Conservation (phyloP, 305 asterid genomes). For the Fraxinus sp. region DNA sequence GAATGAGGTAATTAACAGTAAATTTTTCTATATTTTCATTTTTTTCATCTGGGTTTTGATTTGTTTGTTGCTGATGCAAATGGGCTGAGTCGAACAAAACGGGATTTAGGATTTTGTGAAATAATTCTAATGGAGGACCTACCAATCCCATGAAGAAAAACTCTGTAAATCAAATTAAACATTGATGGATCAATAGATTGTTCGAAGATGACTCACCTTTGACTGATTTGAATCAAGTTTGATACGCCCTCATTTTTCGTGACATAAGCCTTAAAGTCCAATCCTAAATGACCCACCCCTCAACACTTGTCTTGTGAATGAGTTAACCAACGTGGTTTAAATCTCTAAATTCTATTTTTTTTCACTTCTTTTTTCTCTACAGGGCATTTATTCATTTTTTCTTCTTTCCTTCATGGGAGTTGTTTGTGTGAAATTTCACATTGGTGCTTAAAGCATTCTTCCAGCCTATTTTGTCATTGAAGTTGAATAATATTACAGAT, state of each 20-base stretch:
- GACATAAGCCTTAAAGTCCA: background rate
- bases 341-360: background rate
- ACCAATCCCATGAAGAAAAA: background rate
- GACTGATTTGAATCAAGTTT: background rate
- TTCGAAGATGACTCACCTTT: background rate
- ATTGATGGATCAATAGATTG: conserved; percentile 9
- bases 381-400: background rate
- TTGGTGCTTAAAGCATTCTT: background rate
- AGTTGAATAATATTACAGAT: too few relatives aligned
- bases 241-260: background rate
- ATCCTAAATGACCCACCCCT: background rate
- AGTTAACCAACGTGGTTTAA: background rate
- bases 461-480: background rate
- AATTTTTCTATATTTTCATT: background rate
- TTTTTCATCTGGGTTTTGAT: background rate
- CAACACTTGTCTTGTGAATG: background rate
- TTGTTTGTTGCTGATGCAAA: background rate
- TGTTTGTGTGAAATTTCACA: background rate
- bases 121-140: background rate
- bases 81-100: background rate
- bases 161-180: conserved; percentile 19
- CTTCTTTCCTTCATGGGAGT: background rate
- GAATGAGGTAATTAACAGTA: background rate
- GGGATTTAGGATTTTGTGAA: background rate
- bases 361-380: background rate